Percentiles rank a stretch among this genome's conserved stretches.
phyloP scores from a whole-genome alignment of 139 green algal genomes.

The Haematococcus lacustris region DNA sequence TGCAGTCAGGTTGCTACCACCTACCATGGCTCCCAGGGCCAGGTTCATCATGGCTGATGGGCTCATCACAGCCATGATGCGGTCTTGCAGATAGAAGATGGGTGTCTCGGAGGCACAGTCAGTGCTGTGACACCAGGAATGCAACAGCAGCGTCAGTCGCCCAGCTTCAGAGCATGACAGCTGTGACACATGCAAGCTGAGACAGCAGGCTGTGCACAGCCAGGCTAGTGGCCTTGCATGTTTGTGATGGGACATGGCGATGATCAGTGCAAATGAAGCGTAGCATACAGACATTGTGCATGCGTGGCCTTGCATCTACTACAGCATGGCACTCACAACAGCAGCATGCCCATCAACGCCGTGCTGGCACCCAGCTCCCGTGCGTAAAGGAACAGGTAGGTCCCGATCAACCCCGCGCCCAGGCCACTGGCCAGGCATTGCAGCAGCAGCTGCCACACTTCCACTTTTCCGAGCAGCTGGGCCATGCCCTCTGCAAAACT shows the following conservation, averaged over 20 bases:
- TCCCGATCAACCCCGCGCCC: background rate
- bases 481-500: no score
- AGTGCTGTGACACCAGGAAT: background rate
- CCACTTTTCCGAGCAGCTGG: no score
- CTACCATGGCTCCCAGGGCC: background rate
- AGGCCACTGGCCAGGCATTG: background rate
- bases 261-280: background rate
- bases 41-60: background rate
- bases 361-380: background rate
- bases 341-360: background rate
- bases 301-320: background rate
- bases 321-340: background rate
- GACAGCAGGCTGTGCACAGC: background rate
- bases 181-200: background rate
- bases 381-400: background rate
- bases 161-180: background rate
- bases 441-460: no score
- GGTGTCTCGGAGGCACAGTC: background rate
- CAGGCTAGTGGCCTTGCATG: background rate
- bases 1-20: no score
- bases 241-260: background rate
- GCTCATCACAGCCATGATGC: background rate
- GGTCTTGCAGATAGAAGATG: background rate
- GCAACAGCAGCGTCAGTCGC: background rate
- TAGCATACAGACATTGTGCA: background rate